Evolutionary conservation across 2,329 filamentous ascomycete genomes (phyloP).

Genomic region (Rasamsonia emersonii): DNA sequence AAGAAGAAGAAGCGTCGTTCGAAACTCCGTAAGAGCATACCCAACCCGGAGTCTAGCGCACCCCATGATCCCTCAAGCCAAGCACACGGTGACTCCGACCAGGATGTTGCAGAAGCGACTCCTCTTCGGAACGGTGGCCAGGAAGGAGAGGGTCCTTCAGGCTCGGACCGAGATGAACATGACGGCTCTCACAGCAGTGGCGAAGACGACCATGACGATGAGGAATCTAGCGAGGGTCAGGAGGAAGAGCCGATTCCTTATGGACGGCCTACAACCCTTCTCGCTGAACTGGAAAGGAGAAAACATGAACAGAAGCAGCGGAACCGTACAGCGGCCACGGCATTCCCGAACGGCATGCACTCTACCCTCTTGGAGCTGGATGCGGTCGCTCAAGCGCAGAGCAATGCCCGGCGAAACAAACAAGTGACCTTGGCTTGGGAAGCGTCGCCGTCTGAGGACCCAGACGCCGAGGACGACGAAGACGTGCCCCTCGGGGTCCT

Average conservation of each 20-base stretch:
- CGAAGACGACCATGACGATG: constrained; percentile 36
- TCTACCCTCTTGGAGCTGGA: constrained; percentile 86
- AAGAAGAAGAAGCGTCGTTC: constrained; percentile 24
- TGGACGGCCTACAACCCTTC: constrained; percentile 75
- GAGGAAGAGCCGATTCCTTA: constrained; percentile 42
- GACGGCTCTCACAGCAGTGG: constrained; percentile 18
- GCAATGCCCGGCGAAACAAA: constrained; percentile 58
- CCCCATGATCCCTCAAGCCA: constrained; percentile 9
- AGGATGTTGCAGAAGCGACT: constrained; percentile 13
- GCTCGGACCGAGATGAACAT: constrained; percentile 9
- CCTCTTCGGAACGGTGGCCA: constrained; percentile 11
- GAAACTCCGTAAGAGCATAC: constrained; percentile 13
- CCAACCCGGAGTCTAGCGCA: constrained; percentile 11
- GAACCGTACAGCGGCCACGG: constrained; percentile 57
- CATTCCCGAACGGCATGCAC: constrained; percentile 70
- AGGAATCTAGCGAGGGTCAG: constrained; percentile 40
- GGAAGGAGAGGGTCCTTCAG: constrained; percentile 12
- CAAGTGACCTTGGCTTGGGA: constrained; percentile 90
- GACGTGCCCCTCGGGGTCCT: constrained; percentile 84
- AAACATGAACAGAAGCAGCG: constrained; percentile 82
- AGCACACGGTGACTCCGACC: constrained; percentile 12
- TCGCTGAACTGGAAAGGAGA: constrained; percentile 84
- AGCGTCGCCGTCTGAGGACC: constrained; percentile 33
- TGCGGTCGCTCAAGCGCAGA: constrained; percentile 77
- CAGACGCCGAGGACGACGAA: constrained; percentile 57